phyloP scores from a whole-genome alignment of 176 grass and related monocot genomes.

The Bolboschoenus planiculmis region DNA sequence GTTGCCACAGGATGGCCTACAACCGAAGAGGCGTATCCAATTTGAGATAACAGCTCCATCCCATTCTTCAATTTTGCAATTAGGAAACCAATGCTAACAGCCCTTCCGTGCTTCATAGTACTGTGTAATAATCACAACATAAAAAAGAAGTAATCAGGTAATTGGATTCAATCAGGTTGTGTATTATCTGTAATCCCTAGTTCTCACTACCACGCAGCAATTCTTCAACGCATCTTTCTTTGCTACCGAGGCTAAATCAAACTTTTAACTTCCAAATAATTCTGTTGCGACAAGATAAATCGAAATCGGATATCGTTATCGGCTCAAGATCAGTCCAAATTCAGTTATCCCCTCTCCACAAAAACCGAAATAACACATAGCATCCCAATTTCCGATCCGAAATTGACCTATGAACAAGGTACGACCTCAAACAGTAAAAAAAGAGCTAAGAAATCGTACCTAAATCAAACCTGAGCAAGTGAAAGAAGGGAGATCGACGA shows the following conservation, averaged over 20 bases:
- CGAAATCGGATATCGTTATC: neutral
- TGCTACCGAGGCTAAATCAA: neutral
- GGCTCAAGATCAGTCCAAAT: neutral
- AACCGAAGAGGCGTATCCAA: neutral
- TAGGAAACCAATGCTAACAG: neutral
- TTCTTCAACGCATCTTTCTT: neutral
- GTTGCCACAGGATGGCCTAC: slow-evolving; percentile 27
- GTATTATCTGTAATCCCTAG: neutral
- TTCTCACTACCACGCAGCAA: neutral
- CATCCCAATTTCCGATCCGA: neutral
- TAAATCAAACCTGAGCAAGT: neutral
- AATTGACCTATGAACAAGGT: neutral
- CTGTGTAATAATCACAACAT: neutral
- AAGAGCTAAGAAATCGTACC: neutral
- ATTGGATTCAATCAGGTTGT: neutral
- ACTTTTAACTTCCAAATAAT: neutral
- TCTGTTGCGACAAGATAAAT: neutral
- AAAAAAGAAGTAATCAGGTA: neutral
- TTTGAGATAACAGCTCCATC: neutral
- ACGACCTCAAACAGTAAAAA: neutral
- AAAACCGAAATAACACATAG: neutral
- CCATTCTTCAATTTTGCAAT: slow-evolving; percentile 12
- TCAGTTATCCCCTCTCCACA: neutral
- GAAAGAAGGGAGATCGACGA: neutral
- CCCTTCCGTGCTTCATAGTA: neutral